A percentile compares a stretch with the other conserved stretches of the same genome.
phyloP scores from a whole-genome alignment of 352 stramenopile genomes.

The Globisporangium abappressorium region DNA sequence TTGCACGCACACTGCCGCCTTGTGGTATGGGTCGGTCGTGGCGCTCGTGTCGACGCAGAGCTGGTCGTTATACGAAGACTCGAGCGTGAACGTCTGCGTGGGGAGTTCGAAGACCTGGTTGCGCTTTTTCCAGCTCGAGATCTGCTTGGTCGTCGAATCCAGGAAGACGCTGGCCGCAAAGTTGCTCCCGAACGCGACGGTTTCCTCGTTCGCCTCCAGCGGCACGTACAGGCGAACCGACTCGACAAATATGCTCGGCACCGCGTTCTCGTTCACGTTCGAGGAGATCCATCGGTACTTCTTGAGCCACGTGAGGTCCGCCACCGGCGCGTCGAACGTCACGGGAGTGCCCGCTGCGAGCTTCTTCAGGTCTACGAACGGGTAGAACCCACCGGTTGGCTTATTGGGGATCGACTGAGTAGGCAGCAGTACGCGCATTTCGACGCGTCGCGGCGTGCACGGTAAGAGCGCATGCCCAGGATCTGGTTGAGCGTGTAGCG shows the following conservation, averaged over 20 bases:
- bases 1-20: background rate
- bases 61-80: background rate
- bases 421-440: background rate
- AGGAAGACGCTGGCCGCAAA: too few species aligned
- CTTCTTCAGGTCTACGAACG: slow-evolving; percentile 1
- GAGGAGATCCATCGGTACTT: slow-evolving; percentile 1
- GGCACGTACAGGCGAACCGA: slow-evolving; percentile 1
- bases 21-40: slow-evolving; percentile 3
- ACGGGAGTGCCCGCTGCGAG: background rate
- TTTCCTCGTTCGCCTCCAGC: background rate
- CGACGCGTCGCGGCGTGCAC: background rate
- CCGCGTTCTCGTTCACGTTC: background rate
- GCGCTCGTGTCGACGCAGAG: background rate
- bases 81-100: background rate
- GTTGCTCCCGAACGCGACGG: too few species aligned
- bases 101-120: background rate
- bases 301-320: slow-evolving; percentile 5
- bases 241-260: slow-evolving; percentile 1
- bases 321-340: background rate
- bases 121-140: slow-evolving; percentile 1
- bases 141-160: background rate
- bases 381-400: background rate
- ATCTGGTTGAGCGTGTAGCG: slow-evolving; percentile 5
- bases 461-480: background rate
- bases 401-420: background rate